A percentile compares a stretch with the other conserved stretches of the same genome.
Conservation (phyloP, 768 basidiomycete genomes). For the Russula emetica region DNA sequence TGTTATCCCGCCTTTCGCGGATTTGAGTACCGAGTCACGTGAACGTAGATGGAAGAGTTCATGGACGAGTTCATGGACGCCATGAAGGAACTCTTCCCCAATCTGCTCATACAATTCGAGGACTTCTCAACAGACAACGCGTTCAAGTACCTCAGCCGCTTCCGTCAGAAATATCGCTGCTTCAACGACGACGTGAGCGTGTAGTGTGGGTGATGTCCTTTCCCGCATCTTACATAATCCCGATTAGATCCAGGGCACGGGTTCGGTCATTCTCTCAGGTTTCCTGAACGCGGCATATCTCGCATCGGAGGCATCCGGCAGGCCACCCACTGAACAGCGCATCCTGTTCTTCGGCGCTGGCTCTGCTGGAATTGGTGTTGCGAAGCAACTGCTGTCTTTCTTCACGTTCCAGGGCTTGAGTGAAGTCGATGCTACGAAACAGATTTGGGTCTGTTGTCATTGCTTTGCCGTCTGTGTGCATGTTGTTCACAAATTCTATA, state of each 20-base stretch:
- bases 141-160: constrained; percentile 76
- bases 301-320: constrained; percentile 61
- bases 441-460: constrained; percentile 57
- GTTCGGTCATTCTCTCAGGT: constrained; percentile 86
- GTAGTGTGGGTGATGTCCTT: too few relatives aligned
- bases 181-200: constrained; percentile 85
- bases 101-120: constrained; percentile 84
- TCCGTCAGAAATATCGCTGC: constrained; percentile 67
- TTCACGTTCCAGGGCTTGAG: constrained; percentile 76
- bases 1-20: not conserved
- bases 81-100: constrained; percentile 70
- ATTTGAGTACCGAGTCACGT: constrained; percentile 39
- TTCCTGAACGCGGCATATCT: constrained; percentile 86
- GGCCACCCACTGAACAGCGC: constrained; percentile 64
- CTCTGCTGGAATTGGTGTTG: constrained; percentile 89
- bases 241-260: constrained; percentile 49
- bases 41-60: constrained; percentile 71
- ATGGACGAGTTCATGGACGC: constrained; percentile 93
- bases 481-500: constrained; percentile 1
- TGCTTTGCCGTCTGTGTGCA: not conserved
- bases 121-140: constrained; percentile 93
- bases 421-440: constrained; percentile 67
- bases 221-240: constrained; percentile 1
- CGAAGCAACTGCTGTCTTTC: constrained; percentile 82
- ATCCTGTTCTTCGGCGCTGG: constrained; percentile 95